Conservation (phyloP, 805 yeast genomes). For the Cyberlindnera sargentensis region DNA sequence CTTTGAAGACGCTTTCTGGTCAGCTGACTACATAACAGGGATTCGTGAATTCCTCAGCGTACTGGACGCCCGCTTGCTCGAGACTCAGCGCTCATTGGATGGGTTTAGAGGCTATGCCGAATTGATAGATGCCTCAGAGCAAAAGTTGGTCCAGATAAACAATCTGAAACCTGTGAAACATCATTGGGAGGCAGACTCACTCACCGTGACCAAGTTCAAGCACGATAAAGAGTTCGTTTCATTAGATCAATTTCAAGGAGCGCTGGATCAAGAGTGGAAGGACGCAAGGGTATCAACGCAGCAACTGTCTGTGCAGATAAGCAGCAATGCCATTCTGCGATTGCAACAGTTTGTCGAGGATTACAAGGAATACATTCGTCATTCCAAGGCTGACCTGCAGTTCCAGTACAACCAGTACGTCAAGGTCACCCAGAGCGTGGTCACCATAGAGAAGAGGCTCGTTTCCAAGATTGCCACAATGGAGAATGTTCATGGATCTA, state of each 20-base stretch:
- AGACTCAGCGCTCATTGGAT: constrained; percentile 10
- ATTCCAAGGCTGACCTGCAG: constrained; percentile 6
- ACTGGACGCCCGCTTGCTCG: constrained; percentile 17
- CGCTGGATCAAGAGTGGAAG: constrained; percentile 4
- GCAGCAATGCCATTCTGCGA: constrained; percentile 11
- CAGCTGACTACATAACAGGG: constrained; percentile 26
- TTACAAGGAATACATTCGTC: constrained; percentile 9
- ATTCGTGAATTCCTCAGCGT: constrained; percentile 16
- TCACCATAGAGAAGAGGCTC: constrained; percentile 10
- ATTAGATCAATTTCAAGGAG: constrained; percentile 1
- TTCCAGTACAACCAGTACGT: constrained; percentile 9
- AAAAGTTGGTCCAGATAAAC: constrained; percentile 6
- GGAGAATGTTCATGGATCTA: constrained; percentile 8
- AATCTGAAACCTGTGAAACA: no score
- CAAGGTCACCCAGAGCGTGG: constrained; percentile 5
- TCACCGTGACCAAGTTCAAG: no score
- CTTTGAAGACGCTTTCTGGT: constrained; percentile 23
- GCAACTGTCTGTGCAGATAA: constrained; percentile 4
- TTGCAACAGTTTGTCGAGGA: constrained; percentile 21
- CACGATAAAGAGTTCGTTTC: not conserved
- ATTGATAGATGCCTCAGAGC: constrained; percentile 12
- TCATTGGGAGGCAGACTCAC: no score
- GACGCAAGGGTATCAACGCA: constrained; percentile 5
- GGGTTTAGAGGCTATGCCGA: constrained; percentile 16
- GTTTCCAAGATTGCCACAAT: constrained; percentile 8